Evolutionary conservation across 345 rosid species (phyloP), one percentile per base, ranked within the genome.

Genomic region (Sisymbrium irio): DNA sequence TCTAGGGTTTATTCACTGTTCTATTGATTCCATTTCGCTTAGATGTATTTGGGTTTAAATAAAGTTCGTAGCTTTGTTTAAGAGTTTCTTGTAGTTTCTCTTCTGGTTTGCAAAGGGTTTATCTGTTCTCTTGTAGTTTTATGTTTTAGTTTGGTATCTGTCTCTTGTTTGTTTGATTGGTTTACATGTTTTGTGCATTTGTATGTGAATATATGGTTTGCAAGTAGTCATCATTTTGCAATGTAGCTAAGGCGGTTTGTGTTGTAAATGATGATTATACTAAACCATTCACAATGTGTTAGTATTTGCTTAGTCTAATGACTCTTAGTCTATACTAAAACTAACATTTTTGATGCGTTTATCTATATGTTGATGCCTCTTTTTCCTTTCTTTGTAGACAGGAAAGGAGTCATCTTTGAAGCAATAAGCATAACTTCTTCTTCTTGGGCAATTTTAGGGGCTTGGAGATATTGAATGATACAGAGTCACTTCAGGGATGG

Each of bases 401-500:
- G 68, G 18, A 5, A 46, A 47, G 51, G 51, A 57, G 42, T 9
- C 65, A 36, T 56, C 71, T 6, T 30, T 62, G 62, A 46, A 65
- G 58, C 59, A 42, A 44, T 18, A 35, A 27, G 30, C 11, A 5
- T 12, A 7, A 25, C 54, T 15, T 46, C 35, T 30, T 28, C 7
- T 5, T 32, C 35, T 7, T 7, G n/a, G n/a, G n/a, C n/a, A 0
- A 32, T 32, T 32, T 22, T 7, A 33, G 1, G 37, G 7, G 7
- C 49, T 27, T 63, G 3, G 39, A 11, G 9, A 8, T 5, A 45
- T 67, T 74, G 69, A 61, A 55, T 33, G 69, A 59, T 54, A 55
- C 58, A 9, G 14, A 53, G 62, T 58, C 71, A 58, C 14, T 37
- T 32, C 53, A 47, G 40, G 33, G 35, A 88, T 88, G 91, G 93